Percentiles rank a stretch among this genome's conserved stretches.
Conservation (phyloP, 129 eudicot genomes). For the Tagetes patula region DNA sequence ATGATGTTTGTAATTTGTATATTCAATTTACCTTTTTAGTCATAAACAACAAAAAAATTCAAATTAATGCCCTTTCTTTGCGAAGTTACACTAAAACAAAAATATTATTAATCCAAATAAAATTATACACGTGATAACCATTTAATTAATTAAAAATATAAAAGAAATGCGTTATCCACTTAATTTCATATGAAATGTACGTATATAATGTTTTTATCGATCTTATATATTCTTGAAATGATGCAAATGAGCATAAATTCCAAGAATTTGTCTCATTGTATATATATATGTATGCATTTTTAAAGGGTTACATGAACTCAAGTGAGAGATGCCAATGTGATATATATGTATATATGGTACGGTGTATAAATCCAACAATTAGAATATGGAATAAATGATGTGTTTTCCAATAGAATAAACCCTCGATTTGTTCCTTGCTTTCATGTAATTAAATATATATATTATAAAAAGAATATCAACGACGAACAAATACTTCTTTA, state of each 20-base stretch:
- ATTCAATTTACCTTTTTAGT: too few species aligned
- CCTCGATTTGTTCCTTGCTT: not conserved
- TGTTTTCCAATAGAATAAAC: conserved; percentile 8
- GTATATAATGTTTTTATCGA: not conserved
- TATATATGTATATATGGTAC: not conserved
- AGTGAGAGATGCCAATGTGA: conserved; percentile 10
- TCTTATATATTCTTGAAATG: not conserved
- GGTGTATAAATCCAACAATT: not conserved
- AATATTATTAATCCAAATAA: too few species aligned
- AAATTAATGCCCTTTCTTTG: too few species aligned
- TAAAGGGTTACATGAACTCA: not conserved
- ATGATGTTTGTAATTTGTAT: too few species aligned
- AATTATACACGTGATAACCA: too few species aligned
- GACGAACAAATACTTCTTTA: not conserved
- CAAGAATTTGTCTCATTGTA: not conserved
- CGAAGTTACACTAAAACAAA: too few species aligned
- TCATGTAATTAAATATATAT: not conserved
- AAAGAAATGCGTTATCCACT: not conserved
- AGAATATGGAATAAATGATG: conserved; percentile 6
- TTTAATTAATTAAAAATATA: not conserved
- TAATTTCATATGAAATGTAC: not conserved
- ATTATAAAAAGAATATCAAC: not conserved
- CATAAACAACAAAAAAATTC: too few species aligned
- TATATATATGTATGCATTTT: conserved; percentile 5
- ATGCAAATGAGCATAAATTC: conserved; percentile 9